These are phyloP conservation scores for Blepharisma undulans DNA, from an alignment of 169 alveolate species.

Conservation along the genomic window DNA sequence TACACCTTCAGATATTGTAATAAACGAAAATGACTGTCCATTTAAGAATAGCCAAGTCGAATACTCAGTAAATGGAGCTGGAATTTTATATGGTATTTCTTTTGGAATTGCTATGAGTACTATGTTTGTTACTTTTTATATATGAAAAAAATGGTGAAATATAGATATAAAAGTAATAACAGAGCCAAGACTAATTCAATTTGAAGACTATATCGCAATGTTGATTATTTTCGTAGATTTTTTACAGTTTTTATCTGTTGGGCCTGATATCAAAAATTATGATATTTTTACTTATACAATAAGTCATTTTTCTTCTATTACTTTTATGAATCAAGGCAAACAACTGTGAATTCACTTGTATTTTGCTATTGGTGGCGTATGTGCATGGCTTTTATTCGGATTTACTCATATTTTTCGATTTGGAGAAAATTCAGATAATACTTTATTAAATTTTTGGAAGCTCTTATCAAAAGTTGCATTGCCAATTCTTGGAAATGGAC, in stretches of 20 bases:
- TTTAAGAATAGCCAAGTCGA: background rate
- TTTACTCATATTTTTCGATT: background rate
- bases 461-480: background rate
- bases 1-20: background rate
- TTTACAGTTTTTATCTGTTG: background rate
- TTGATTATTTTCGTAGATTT: background rate
- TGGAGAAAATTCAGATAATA: background rate
- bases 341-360: background rate
- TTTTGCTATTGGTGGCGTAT: background rate
- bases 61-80: background rate
- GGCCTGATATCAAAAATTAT: background rate
- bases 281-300: background rate
- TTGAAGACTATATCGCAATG: background rate
- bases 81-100: background rate
- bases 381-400: background rate
- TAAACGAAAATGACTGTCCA: background rate
- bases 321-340: background rate
- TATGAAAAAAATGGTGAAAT: background rate
- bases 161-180: background rate
- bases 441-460: background rate
- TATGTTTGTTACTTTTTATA: background rate
- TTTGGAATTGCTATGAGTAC: background rate
- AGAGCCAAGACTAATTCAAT: background rate
- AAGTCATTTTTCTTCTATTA: background rate
- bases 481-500: background rate